Evolutionary conservation across 495 filamentous ascomycete species (phyloP).

Genomic region (Parachaetomium inaequale): DNA sequence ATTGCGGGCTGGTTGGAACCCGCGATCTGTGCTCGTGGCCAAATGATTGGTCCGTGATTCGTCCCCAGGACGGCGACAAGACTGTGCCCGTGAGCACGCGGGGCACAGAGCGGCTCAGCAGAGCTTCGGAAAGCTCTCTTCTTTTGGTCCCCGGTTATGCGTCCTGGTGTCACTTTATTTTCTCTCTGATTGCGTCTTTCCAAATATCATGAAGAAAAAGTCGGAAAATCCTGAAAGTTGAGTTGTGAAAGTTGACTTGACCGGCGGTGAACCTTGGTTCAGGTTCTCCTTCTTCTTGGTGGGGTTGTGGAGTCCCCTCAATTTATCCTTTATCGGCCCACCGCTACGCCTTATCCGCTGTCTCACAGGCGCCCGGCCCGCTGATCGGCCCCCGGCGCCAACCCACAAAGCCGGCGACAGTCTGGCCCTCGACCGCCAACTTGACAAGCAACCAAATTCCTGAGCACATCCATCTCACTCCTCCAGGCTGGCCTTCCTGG

Average conservation of each 20-base stretch:
- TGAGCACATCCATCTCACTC: not conserved
- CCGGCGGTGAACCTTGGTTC: not conserved
- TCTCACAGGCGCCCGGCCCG: slow-evolving; percentile 1
- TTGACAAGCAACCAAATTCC: not conserved
- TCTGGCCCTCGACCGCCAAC: not conserved
- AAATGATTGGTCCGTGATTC: slow-evolving; percentile 29
- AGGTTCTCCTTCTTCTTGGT: not conserved
- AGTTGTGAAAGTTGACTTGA: not conserved
- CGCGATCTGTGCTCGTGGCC: slow-evolving; percentile 23
- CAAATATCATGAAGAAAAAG: not conserved
- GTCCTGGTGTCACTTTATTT: not conserved
- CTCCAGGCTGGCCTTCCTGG: not conserved
- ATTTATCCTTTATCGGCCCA: slow-evolving; percentile 5
- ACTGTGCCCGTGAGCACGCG: not conserved
- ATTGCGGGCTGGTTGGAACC: slow-evolving; percentile 16
- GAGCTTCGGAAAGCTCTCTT: not conserved
- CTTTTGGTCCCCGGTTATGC: not conserved
- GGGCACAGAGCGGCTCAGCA: not conserved
- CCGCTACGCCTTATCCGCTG: slow-evolving; percentile 1
- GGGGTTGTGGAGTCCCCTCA: slow-evolving; percentile 2
- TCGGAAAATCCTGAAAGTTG: not conserved
- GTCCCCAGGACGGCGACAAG: not conserved
- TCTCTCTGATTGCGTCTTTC: not conserved
- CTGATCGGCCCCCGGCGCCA: slow-evolving; percentile 4
- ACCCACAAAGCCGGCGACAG: slow-evolving; percentile 3